Base-by-base conservation (phyloP, 306 rosid species). In the Prunus fruticosa region DNA sequence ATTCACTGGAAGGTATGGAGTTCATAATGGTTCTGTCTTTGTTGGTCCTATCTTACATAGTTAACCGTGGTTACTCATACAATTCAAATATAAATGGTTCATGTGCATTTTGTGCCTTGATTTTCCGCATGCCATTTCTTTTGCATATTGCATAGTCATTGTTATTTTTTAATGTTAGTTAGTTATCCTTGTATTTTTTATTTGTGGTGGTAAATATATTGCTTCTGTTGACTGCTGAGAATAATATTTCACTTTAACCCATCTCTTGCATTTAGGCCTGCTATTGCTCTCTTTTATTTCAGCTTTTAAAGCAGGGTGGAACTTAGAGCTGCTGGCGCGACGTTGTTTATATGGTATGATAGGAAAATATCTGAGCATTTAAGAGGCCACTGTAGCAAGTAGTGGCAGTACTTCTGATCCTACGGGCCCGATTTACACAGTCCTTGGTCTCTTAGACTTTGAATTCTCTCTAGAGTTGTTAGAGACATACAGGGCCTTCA, bases 261-360 rank as follows among this genome's bases (percentile, higher is more conserved):
- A 80, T 87, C 78, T 88, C 46, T 95, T 91, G 91, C 97, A 87
- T 90, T 83, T 91, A 84, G 99, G 93, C 88, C 64, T 77, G 87
- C 88, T 88, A 88, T 87, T 89, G 87, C 83, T 88, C 89, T 90
- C 78, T 85, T 82, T 38, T 84, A 89, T 90, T 87, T 87, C 94
- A 89, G 96, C 96, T 69, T 76, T 81, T 83, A 90, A 87, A 71
- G 97, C 88, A 89, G 96, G 84, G 92, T 88, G 97, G 92, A 84
- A 83, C 91, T 84, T 75, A 60, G 92, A 91, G 96, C 99, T 82
- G 97, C 97, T 87, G 93, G 97, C 87, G 78, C 86, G 87, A 81
- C 93, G 11, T 83, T 83, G 78, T 91, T 67, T 77, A 84, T 95
- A 95, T 95, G 97, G 97, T 95, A 95, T 87, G 99, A 67, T 86